Evolutionary conservation across 202 grass and related monocot species (phyloP).

Genomic region (Dendrocalamus latiflorus): DNA sequence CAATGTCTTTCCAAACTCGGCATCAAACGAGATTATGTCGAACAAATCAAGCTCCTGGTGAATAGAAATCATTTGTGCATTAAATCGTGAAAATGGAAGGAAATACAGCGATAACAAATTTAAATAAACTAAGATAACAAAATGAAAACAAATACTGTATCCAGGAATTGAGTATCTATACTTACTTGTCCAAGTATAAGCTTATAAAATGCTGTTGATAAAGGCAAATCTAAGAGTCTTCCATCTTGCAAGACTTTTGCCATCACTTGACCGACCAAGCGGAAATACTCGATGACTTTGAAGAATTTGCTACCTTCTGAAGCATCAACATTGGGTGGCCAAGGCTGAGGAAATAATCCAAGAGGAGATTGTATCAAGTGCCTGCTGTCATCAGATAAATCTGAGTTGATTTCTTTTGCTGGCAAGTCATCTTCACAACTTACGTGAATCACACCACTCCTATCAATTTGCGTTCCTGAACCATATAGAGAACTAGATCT

Average conservation of each 20-base stretch:
- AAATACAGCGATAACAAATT: neutral
- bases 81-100: neutral
- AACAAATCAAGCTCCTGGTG: slow-evolving; percentile 63
- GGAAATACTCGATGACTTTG: slow-evolving; percentile 53
- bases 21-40: slow-evolving; percentile 61
- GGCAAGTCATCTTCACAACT: slow-evolving; percentile 16
- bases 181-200: slow-evolving; percentile 55
- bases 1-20: slow-evolving; percentile 53
- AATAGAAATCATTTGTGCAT: neutral
- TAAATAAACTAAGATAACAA: neutral
- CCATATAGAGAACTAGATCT: slow-evolving; percentile 29
- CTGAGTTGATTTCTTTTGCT: slow-evolving; percentile 10
- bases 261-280: slow-evolving; percentile 43
- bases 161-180: neutral
- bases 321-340: slow-evolving; percentile 30
- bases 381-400: slow-evolving; percentile 7
- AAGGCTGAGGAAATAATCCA: slow-evolving; percentile 62
- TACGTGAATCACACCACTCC: slow-evolving; percentile 14
- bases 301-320: slow-evolving; percentile 46
- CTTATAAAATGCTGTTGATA: slow-evolving; percentile 63
- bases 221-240: slow-evolving; percentile 56
- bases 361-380: slow-evolving; percentile 43
- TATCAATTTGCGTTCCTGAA: slow-evolving; percentile 36
- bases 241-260: slow-evolving; percentile 75
- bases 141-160: neutral